phyloP scores from a whole-genome alignment of 176 grass and related monocot species.

The Oropetium thomaeum region DNA sequence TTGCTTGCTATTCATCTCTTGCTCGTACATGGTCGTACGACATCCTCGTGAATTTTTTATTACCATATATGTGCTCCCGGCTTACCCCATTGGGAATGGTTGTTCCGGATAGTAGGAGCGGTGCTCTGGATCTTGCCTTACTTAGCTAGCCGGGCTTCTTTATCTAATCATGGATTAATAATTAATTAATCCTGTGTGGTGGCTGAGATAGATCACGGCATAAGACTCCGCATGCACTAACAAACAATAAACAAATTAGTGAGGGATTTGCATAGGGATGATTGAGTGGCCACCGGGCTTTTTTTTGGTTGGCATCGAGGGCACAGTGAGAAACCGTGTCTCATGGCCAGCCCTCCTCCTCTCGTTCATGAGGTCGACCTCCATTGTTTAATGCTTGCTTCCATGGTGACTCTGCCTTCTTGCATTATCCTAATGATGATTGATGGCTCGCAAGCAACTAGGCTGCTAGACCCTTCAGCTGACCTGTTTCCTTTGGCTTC shows the following conservation, averaged over 20 bases:
- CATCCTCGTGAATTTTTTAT: slow-evolving; percentile 17
- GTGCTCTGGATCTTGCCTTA: slow-evolving; percentile 45
- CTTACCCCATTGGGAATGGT: slow-evolving; percentile 46
- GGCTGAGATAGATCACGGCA: neutral
- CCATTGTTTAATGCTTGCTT: slow-evolving; percentile 1
- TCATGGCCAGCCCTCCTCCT: slow-evolving; percentile 31
- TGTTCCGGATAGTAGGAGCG: slow-evolving; percentile 21
- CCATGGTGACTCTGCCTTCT: neutral
- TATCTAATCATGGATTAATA: slow-evolving; percentile 7
- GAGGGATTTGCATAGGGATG: neutral
- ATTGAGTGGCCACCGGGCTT: neutral
- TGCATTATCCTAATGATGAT: slow-evolving; percentile 19
- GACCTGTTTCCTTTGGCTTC: neutral
- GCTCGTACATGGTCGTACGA: slow-evolving; percentile 6
- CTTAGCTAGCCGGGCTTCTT: neutral
- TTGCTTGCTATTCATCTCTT: neutral
- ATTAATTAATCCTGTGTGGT: neutral
- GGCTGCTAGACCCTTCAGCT: slow-evolving; percentile 2
- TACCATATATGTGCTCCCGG: neutral
- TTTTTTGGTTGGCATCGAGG: slow-evolving; percentile 40
- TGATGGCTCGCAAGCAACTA: slow-evolving; percentile 19
- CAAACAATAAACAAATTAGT: slow-evolving; percentile 19
- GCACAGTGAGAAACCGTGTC: slow-evolving; percentile 47
- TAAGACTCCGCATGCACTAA: slow-evolving; percentile 26
- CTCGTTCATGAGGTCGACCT: slow-evolving; percentile 12